Base-by-base conservation (phyloP, 345 rosid species). In the Salix arbutifolia region DNA sequence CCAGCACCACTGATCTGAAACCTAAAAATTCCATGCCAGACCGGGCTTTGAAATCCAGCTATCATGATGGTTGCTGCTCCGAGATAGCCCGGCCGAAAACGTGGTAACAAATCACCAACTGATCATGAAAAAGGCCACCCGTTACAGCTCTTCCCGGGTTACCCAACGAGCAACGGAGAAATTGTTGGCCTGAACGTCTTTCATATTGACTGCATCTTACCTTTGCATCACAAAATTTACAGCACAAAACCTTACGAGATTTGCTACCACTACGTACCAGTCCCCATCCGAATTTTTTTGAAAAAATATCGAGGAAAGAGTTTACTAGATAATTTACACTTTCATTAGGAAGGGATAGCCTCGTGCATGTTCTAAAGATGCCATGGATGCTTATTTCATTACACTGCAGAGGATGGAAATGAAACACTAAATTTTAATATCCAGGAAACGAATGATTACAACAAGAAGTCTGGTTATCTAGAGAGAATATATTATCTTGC, bases 381-480 rank as follows among this genome's bases (percentile, higher is more conserved):
- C 74, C 1, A 23, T 56, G 26, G 74, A 50, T 53, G 64, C 37
- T 74, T 64, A 17, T 74, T n/a, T 64, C 70, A 44, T 23, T 67
- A 44, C 16, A 33, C 8, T 33, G 64, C 31, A 66, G 56, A 19
- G 35, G 65, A 65, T 64, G 64, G 62, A 74, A 16, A 65, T 31
- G 38, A 28, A 65, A 65, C 67, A 65, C n/a, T 65, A 31, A 19
- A 65, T 65, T 7, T 26, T 65, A 65, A 65, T 23, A 23, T 71
- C 48, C 12, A 2, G 14, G 31, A 65, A 6, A 12, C 25, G 12
- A 48, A 35, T 6, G 19, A 3, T 33, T 37, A 37, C 50, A 60
- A 4, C 18, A n/a, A 40, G 23, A 60, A 60, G 67, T 38, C 56
- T 1, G 19, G 48, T 28, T 9, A 60, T 18, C 5, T 4, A 60